Percentiles rank a stretch among this genome's conserved stretches.
Evolutionary conservation across 805 yeast genomes (phyloP).

Genomic region (Metschnikowia anglica): DNA sequence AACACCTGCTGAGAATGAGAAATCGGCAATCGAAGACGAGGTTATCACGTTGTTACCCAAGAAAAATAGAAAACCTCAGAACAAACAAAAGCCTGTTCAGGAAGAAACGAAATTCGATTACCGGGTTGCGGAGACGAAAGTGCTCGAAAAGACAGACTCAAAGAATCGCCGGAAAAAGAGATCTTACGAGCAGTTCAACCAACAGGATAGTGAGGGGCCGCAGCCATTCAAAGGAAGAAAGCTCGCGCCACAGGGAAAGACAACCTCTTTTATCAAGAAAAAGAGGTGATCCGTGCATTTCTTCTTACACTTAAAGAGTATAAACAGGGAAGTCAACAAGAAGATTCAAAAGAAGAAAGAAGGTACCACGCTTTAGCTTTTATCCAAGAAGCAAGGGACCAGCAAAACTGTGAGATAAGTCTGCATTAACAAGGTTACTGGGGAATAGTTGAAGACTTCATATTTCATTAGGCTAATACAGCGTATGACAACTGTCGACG

Average conservation of each 20-base stretch:
- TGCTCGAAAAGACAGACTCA: slow-evolving; percentile 19
- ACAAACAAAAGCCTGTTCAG: not conserved
- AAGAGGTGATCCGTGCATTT: slow-evolving; percentile 1
- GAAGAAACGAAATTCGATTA: slow-evolving; percentile 14
- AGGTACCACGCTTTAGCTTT: too few species aligned
- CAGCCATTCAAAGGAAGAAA: slow-evolving; percentile 49
- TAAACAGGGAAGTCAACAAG: not conserved
- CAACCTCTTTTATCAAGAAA: slow-evolving; percentile 32
- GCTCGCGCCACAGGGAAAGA: slow-evolving; percentile 35
- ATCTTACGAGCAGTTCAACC: slow-evolving; percentile 60
- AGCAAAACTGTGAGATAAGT: too few species aligned
- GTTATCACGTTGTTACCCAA: slow-evolving; percentile 6
- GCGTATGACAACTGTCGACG: too few species aligned
- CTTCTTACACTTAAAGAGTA: too few species aligned
- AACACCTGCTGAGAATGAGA: not conserved
- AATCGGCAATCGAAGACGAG: slow-evolving; percentile 6
- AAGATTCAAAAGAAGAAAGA: too few species aligned
- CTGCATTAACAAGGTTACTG: too few species aligned
- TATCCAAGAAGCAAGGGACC: too few species aligned
- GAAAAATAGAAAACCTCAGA: slow-evolving; percentile 1
- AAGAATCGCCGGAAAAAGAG: slow-evolving; percentile 36
- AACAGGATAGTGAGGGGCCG: slow-evolving; percentile 49
- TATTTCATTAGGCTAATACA: too few species aligned
- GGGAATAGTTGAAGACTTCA: too few species aligned
- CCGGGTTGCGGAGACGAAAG: slow-evolving; percentile 8